A percentile compares a stretch with the other conserved stretches of the same genome.
phyloP scores from a whole-genome alignment of 192 early-diverging fungal genomes.

The Diversispora epigaea region DNA sequence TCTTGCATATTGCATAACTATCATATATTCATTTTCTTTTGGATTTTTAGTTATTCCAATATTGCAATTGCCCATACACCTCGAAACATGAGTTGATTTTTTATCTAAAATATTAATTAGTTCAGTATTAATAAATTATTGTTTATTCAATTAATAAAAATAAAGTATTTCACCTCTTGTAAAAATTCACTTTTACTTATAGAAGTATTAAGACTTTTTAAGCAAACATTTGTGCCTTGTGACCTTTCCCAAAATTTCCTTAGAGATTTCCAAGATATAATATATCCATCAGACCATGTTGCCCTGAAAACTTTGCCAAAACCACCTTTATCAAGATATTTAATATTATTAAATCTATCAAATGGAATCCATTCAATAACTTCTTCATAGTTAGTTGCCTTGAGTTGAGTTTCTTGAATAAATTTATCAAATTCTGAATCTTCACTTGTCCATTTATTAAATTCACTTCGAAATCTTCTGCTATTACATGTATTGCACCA shows the following conservation, averaged over 20 bases:
- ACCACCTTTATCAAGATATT: conserved; percentile 1
- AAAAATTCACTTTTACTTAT: not conserved
- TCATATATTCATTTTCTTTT: conserved; percentile 37
- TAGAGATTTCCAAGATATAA: too few relatives aligned
- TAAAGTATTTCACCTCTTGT: not conserved
- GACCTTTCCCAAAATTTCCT: too few relatives aligned
- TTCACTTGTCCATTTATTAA: conserved; percentile 7
- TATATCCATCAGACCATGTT: not conserved
- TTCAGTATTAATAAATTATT: not conserved
- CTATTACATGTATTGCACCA: too few relatives aligned
- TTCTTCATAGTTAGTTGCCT: not conserved
- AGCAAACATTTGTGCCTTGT: not conserved
- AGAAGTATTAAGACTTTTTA: not conserved
- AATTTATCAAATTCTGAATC: not conserved
- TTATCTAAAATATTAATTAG: not conserved
- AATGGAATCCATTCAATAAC: not conserved
- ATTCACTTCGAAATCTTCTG: conserved; percentile 2
- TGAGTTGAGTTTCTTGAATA: conserved; percentile 1
- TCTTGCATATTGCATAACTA: conserved; percentile 42
- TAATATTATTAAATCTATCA: not conserved
- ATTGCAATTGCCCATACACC: not conserved
- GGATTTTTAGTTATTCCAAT: conserved; percentile 40
- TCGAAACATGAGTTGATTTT: not conserved
- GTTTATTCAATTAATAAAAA: not conserved
- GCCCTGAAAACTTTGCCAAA: not conserved